phyloP scores from a whole-genome alignment of 345 rosid genomes.

The Arabidopsis thaliana region DNA sequence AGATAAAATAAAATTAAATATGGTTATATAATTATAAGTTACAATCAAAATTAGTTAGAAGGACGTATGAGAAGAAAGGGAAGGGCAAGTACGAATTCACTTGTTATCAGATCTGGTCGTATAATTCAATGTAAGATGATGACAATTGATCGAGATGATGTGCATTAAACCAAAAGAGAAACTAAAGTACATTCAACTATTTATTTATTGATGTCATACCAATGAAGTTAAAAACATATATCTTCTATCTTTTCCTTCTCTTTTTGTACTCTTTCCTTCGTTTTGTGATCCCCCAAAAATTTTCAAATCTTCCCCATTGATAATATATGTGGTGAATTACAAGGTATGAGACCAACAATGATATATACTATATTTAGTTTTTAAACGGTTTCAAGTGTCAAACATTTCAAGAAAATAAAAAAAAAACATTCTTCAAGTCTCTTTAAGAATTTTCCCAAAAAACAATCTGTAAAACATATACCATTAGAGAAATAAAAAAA shows the following conservation, averaged over 20 bases:
- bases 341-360: slow-evolving; percentile 21
- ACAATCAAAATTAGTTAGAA: slow-evolving; percentile 13
- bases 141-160: slow-evolving; percentile 32
- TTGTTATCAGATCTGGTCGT: slow-evolving; percentile 31
- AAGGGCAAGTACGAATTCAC: slow-evolving; percentile 32
- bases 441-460: not conserved
- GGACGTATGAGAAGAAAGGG: slow-evolving; percentile 9
- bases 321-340: slow-evolving; percentile 34
- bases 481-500: not conserved
- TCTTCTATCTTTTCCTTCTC: slow-evolving; percentile 14
- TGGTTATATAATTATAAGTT: not conserved
- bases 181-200: slow-evolving; percentile 44
- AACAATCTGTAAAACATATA: not conserved
- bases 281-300: not conserved
- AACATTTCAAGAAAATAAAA: slow-evolving; percentile 15
- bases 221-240: slow-evolving; percentile 13
- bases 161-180: slow-evolving; percentile 33
- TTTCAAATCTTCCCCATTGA: slow-evolving; percentile 17
- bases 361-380: slow-evolving; percentile 12
- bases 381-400: not conserved
- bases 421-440: slow-evolving; percentile 28
- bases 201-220: slow-evolving; percentile 34
- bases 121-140: slow-evolving; percentile 37
- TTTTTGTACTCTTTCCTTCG: slow-evolving; percentile 26
- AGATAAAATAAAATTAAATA: not conserved